Evolutionary conservation across 768 basidiomycete genomes (phyloP), one percentile per base, ranked within the genome.

Genomic region (Hypholoma sublateritium): DNA sequence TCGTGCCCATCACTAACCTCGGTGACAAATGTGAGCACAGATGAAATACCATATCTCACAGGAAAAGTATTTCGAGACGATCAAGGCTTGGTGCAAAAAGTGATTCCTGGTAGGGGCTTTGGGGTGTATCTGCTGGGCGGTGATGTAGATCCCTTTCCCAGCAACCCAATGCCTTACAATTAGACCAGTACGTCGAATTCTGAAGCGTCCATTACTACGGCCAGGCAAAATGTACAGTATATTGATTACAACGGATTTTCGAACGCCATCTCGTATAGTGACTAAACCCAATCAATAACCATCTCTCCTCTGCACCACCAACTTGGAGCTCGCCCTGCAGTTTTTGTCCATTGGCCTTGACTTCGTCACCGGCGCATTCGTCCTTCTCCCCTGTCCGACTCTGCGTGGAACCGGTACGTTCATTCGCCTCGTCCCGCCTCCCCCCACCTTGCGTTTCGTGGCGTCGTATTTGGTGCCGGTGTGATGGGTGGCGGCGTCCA

Each of bases 381-480:
- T 25, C 46, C 11, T 47, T 47, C 7, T 47, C 25, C n/a, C 22
- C 46, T 11, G 46, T 22, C 46, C 46, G 25, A 28, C 16, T 14
- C 21, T 13, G 22, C 46, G 46, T 22, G 22, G 46, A 47, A 3
- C 6, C 46, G 22, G 19, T 22, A 11, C 46, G 21, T n/a, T 7
- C 46, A 13, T 47, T 47, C 13, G 46, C 46, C 46, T 47, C 46
- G 12, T 25, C n/a, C 46, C 46, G 25, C 9, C 25, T 7, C 13
- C 22, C 25, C 25, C 46, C 12, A 12, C 46, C 22, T 22, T 14
- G 16, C 46, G 22, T 47, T 28, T 14, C 13, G 54, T 36, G 22
- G 35, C 49, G 11, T 60, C 56, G 12, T 59, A 61, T 3, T 50
- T 72, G 11, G 82, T 82, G 28, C 70, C 77, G 59, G 43, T 14